phyloP scores from a whole-genome alignment of 495 filamentous ascomycete species.

The Hypoxylon subgilvum region DNA sequence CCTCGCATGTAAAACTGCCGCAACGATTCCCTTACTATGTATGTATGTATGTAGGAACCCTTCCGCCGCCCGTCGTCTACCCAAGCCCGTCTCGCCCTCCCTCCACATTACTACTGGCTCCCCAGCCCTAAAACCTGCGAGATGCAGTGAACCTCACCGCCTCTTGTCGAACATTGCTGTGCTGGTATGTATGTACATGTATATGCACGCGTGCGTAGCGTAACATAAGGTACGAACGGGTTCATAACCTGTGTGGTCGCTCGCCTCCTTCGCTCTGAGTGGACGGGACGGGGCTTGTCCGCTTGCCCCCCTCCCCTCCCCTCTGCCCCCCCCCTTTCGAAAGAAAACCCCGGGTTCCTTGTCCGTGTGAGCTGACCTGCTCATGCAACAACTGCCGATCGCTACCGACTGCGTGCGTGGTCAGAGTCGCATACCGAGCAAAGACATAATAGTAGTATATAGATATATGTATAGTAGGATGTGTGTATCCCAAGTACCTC shows the following conservation, averaged over 20 bases:
- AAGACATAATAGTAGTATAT: too few species aligned
- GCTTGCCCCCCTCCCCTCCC: slow-evolving; percentile 1
- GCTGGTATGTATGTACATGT: not conserved
- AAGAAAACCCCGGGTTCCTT: slow-evolving; percentile 37
- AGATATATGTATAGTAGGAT: not conserved
- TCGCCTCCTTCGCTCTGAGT: slow-evolving; percentile 8
- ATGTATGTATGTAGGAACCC: too few species aligned
- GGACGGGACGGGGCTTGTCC: slow-evolving; percentile 31
- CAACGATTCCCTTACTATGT: too few species aligned
- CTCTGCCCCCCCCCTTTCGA: slow-evolving; percentile 1
- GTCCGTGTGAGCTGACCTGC: slow-evolving; percentile 35
- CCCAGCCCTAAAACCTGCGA: too few species aligned
- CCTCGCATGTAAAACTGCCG: too few species aligned
- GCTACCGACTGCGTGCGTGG: slow-evolving; percentile 35
- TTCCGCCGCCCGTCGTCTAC: too few species aligned
- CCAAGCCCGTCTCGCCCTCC: too few species aligned
- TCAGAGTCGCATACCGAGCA: slow-evolving; percentile 33
- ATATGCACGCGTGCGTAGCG: slow-evolving; percentile 29
- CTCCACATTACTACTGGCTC: slow-evolving; percentile 26
- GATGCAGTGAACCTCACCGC: slow-evolving; percentile 27
- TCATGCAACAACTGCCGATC: slow-evolving; percentile 34
- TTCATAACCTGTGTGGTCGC: slow-evolving; percentile 1
- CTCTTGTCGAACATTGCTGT: slow-evolving; percentile 20
- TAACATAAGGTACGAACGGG: slow-evolving; percentile 2
- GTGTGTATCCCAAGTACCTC: slow-evolving; percentile 15